A percentile compares a stretch with the other conserved stretches of the same genome.
phyloP scores from a whole-genome alignment of 768 basidiomycete genomes.

The Cystofilobasidium bisporidii region DNA sequence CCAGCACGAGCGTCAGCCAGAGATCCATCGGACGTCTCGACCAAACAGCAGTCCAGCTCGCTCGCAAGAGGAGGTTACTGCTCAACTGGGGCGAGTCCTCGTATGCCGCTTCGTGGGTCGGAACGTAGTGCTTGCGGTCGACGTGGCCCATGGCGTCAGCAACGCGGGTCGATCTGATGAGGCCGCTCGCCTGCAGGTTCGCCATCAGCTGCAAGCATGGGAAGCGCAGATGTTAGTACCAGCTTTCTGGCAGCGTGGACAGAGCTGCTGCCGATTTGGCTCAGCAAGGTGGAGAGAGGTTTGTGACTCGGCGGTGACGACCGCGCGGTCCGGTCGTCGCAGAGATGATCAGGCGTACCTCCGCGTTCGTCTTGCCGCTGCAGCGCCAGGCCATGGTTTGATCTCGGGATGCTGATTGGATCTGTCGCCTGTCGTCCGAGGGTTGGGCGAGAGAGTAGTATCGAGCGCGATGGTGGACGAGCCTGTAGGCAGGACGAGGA shows the following conservation, averaged over 20 bases:
- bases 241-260: not conserved
- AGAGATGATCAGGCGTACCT: conserved; percentile 35
- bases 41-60: no score
- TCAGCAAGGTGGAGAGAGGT: not conserved
- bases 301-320: not conserved
- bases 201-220: conserved; percentile 47
- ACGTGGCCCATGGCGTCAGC: conserved; percentile 58
- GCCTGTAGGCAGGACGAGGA: no score
- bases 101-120: conserved; percentile 50
- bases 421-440: no score
- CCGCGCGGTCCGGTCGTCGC: not conserved
- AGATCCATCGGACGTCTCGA: no score
- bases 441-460: no score
- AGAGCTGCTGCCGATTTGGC: not conserved
- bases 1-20: no score
- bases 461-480: no score
- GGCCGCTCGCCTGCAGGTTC: conserved; percentile 52
- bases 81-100: conserved; percentile 74
- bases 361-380: conserved; percentile 57
- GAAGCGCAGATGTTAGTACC: not conserved
- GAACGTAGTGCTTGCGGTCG: conserved; percentile 63
- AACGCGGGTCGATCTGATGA: conserved; percentile 45
- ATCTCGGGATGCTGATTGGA: no score
- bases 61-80: no score
- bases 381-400: conserved; percentile 80